These are phyloP conservation scores for Nidula microcarpa DNA, from an alignment of 768 basidiomycete species.

Conservation along the genomic window DNA sequence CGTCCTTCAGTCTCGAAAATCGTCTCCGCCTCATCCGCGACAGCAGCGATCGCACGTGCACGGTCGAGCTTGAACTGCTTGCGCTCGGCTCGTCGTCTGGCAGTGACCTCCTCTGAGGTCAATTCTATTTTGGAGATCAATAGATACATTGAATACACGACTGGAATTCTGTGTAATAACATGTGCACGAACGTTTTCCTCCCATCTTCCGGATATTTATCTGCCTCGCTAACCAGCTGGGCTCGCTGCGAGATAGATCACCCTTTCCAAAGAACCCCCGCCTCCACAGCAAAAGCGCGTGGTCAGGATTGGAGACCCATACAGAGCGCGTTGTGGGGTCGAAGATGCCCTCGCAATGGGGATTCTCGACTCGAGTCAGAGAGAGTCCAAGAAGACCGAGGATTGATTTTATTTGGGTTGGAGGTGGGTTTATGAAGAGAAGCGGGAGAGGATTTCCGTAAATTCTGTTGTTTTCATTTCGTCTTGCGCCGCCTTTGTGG, in stretches of 20 bases:
- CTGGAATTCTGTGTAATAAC: neutral
- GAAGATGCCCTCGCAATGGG: constrained; percentile 72
- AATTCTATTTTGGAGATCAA: constrained; percentile 38
- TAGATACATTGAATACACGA: neutral
- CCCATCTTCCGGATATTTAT: constrained; percentile 59
- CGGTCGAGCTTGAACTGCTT: constrained; percentile 93
- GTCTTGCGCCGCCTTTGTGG: constrained; percentile 50
- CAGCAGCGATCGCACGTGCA: constrained; percentile 81
- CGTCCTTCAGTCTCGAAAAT: constrained; percentile 71
- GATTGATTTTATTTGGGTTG: constrained; percentile 39
- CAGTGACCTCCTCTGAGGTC: constrained; percentile 90
- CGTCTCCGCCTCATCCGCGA: constrained; percentile 75
- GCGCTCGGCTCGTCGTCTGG: constrained; percentile 81
- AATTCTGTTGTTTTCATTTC: constrained; percentile 62
- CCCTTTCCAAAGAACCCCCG: constrained; percentile 98
- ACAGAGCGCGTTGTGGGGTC: constrained; percentile 83
- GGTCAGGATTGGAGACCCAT: constrained; percentile 67
- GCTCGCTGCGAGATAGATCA: constrained; percentile 90
- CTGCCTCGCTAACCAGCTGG: constrained; percentile 85
- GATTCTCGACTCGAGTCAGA: constrained; percentile 60
- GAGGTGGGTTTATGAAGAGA: constrained; percentile 38
- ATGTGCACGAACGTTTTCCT: constrained; percentile 50
- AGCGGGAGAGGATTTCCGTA: constrained; percentile 75
- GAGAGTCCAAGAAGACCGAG: constrained; percentile 56
- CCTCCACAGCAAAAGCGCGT: constrained; percentile 76